phyloP scores from a whole-genome alignment of 768 basidiomycete species.

The Auriculariales sp. region DNA sequence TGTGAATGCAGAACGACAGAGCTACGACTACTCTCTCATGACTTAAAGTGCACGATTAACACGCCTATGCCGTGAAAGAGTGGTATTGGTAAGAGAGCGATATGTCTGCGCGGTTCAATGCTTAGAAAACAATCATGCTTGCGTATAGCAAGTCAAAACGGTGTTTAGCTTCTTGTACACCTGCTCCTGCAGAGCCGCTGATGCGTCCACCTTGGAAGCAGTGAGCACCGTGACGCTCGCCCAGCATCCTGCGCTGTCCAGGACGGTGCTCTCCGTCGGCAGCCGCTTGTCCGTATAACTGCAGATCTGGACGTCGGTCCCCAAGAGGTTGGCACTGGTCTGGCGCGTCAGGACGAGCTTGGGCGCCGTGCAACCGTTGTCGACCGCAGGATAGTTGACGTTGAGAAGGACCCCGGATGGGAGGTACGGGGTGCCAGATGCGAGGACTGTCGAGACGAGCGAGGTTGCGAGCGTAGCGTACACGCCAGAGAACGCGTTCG shows the following conservation, averaged over 20 bases:
- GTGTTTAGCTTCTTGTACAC: slow-evolving; percentile 13
- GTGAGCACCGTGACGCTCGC: slow-evolving; percentile 18
- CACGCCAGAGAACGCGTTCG: slow-evolving; percentile 22
- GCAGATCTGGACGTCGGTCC: slow-evolving; percentile 14
- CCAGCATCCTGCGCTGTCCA: slow-evolving; percentile 15
- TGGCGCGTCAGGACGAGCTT: slow-evolving; percentile 19
- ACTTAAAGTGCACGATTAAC: too few relatives aligned
- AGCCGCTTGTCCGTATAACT: slow-evolving; percentile 15
- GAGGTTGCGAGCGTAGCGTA: slow-evolving; percentile 29
- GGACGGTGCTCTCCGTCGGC: slow-evolving; percentile 16
- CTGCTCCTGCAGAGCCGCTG: slow-evolving; percentile 14
- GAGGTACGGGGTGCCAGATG: slow-evolving; percentile 20
- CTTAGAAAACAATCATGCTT: too few relatives aligned
- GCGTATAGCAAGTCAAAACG: slow-evolving; percentile 9
- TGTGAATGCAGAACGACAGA: too few relatives aligned
- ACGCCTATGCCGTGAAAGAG: too few relatives aligned
- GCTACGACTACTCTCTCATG: too few relatives aligned
- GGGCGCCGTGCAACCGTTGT: slow-evolving; percentile 23
- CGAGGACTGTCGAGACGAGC: slow-evolving; percentile 22
- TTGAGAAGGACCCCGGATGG: slow-evolving; percentile 29
- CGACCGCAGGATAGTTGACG: slow-evolving; percentile 33
- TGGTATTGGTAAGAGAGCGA: too few relatives aligned
- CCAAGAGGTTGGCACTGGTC: slow-evolving; percentile 15
- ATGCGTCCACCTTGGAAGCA: slow-evolving; percentile 19
- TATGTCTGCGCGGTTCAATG: too few relatives aligned